These are phyloP conservation scores for Rhizoctonia solani DNA, from an alignment of 1,284 basidiomycete genomes.

Conservation along the genomic window DNA sequence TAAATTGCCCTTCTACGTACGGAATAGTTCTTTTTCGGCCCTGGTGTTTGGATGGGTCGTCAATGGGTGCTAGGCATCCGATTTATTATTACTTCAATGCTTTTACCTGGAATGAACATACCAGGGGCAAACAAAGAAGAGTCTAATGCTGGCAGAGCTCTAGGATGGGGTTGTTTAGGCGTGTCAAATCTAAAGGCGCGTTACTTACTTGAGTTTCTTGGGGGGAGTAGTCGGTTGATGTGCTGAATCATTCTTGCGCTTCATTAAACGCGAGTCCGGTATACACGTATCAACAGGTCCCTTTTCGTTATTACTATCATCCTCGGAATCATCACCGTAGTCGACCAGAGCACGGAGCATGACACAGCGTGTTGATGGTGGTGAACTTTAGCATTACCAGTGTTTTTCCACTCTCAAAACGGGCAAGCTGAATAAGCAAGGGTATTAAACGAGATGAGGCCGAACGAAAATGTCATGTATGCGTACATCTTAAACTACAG, in stretches of 20 bases:
- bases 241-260: background rate
- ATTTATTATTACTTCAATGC: background rate
- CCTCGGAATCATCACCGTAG: conserved; percentile 16
- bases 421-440: too few species aligned
- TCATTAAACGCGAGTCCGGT: background rate
- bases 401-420: too few species aligned
- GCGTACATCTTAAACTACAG: too few species aligned
- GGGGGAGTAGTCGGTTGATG: background rate
- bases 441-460: too few species aligned
- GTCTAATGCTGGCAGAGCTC: conserved; percentile 9
- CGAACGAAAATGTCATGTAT: too few species aligned
- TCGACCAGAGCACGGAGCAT: conserved; percentile 28
- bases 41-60: conserved; percentile 73
- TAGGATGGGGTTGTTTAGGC: background rate
- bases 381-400: too few species aligned
- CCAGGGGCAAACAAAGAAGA: conserved; percentile 10
- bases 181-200: too few species aligned
- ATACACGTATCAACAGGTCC: background rate
- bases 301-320: background rate
- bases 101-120: background rate
- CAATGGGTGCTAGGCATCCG: conserved; percentile 50
- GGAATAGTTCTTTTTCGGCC: conserved; percentile 73
- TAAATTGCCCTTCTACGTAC: conserved; percentile 79
- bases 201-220: conserved; percentile 24
- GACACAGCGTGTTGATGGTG: background rate